Base-by-base conservation (phyloP, 140 eudicot species). In the Oenanthe javanica region DNA sequence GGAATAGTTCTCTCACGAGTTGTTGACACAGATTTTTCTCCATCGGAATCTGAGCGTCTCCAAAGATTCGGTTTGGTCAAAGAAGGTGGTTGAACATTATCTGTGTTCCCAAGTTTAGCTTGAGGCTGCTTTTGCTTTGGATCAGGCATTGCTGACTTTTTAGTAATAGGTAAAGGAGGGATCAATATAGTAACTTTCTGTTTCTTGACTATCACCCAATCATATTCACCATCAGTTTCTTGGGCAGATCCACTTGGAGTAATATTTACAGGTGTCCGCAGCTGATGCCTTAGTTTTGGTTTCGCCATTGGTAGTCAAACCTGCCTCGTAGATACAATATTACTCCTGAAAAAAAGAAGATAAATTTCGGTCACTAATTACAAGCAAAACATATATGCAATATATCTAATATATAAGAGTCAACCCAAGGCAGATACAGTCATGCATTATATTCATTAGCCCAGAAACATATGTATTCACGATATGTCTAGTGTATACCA, bases 131-230 rank as follows among this genome's bases (percentile, higher is more conserved):
- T 72, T 69, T 73, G 80, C 59, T 27, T 86, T 19, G 81, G 80
- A 14, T 83, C 81, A 74, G 84, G 86, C 54, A 67, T 81, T 75
- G 77, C 19, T 69, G 79, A 57, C 57, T 79, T 89, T 83, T 85
- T 75, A 40, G 83, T 82, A 47, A 47, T 49, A 11, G 93, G 92
- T 84, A 89, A 80, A 13, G 92, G 88, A 16, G 97, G 99, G 89
- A 95, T 89, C 77, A 86, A 77, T 77, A 95, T 91, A 67, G 90
- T 92, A 50, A 95, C 84, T 84, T 79, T 92, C 85, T 95, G 99
- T 86, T 89, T 90, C 89, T 92, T 95, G 55, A 95, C 93, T 77
- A 95, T 72, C 31, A 89, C 87, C 99, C 99, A 95, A 31, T 89
- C 85, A 76, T 88, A 88, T 80, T 89, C 92, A 70, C 54, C 90